Evolutionary conservation across 768 basidiomycete species (phyloP).

Genomic region (Crepidotus variabilis): DNA sequence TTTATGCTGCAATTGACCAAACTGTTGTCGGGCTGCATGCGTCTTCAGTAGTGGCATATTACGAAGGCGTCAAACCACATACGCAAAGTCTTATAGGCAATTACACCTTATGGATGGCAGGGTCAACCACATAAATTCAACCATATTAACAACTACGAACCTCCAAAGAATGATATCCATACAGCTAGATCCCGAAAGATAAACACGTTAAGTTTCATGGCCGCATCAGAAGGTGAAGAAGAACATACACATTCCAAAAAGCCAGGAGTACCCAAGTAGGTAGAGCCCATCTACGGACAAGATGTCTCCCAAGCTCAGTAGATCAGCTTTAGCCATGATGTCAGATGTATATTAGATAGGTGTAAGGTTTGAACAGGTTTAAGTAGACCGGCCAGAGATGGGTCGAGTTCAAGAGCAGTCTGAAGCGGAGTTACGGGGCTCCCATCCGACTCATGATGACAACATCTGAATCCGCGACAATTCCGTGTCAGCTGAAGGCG

Average conservation of each 20-base stretch:
- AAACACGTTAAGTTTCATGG: not conserved
- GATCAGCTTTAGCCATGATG: constrained; percentile 31
- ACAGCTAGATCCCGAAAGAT: constrained; percentile 28
- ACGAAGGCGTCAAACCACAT: constrained; percentile 18
- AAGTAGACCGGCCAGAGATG: not conserved
- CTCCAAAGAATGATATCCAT: constrained; percentile 71
- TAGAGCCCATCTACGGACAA: constrained; percentile 41
- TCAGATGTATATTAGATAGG: not conserved
- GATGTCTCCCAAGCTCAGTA: constrained; percentile 31
- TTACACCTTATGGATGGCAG: constrained; percentile 38
- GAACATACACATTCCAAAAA: constrained; percentile 68
- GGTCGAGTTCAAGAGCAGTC: not conserved
- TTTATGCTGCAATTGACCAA: constrained; percentile 69
- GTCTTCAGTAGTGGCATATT: not conserved
- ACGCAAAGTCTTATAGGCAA: constrained; percentile 60
- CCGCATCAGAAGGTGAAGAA: not conserved
- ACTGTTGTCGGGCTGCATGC: constrained; percentile 59
- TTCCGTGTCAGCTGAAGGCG: too few species aligned
- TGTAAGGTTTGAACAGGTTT: not conserved
- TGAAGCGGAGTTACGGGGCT: too few species aligned
- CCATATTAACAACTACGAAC: constrained; percentile 19
- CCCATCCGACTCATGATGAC: too few species aligned
- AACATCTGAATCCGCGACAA: too few species aligned
- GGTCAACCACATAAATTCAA: not conserved
- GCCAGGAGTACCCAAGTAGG: constrained; percentile 54